These are phyloP conservation scores for Pseudoscleropodium purum DNA, from an alignment of 225 moss, liverwort and hornwort species.

Conservation along the genomic window DNA sequence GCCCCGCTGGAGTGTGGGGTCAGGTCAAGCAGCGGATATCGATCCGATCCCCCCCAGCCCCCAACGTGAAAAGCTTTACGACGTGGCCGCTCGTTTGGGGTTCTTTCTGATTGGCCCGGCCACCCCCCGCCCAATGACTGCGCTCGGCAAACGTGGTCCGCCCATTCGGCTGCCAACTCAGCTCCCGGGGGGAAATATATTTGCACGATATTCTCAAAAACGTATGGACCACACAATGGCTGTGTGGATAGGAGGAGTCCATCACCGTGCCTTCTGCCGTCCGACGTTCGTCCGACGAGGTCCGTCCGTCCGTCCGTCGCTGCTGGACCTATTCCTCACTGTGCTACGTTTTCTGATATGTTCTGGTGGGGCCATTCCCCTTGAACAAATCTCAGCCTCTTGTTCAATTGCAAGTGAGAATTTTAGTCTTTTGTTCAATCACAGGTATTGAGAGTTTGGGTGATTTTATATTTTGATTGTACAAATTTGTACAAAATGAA, in stretches of 20 bases:
- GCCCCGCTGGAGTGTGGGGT: not conserved
- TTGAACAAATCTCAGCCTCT: too few relatives aligned
- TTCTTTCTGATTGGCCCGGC: not conserved
- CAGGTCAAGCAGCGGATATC: not conserved
- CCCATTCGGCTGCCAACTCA: not conserved
- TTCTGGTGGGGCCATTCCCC: too few relatives aligned
- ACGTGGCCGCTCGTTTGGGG: not conserved
- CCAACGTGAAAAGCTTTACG: not conserved
- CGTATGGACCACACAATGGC: not conserved
- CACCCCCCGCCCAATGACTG: not conserved
- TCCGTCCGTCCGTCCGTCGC: not conserved
- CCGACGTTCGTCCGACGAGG: not conserved
- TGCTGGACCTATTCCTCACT: not conserved
- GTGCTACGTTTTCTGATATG: too few relatives aligned
- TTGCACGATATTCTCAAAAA: not conserved
- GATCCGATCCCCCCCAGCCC: not conserved
- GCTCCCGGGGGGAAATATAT: not conserved
- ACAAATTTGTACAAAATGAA: too few relatives aligned
- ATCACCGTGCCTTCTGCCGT: not conserved
- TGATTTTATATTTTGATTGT: too few relatives aligned
- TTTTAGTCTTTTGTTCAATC: too few relatives aligned
- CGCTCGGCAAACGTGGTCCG: not conserved
- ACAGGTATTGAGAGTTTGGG: too few relatives aligned
- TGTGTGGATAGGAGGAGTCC: not conserved
- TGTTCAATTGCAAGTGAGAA: too few relatives aligned